These are phyloP conservation scores for Mycena capillaripes DNA, from an alignment of 768 basidiomycete genomes.

Conservation along the genomic window DNA sequence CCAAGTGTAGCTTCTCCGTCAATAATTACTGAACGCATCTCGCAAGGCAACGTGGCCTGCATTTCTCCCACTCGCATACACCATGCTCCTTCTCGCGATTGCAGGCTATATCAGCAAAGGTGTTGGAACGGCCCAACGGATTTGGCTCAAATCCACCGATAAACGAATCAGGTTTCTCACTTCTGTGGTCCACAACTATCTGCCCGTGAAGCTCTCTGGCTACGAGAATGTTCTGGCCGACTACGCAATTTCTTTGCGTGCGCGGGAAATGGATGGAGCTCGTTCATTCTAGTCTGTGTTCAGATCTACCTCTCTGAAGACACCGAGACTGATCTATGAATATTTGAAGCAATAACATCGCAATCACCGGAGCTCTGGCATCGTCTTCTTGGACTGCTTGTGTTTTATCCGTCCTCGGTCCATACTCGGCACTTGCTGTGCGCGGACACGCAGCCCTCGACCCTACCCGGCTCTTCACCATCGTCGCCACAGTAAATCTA, in stretches of 20 bases:
- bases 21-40: neutral
- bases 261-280: constrained; percentile 20
- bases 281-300: constrained; percentile 28
- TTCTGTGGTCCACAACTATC: constrained; percentile 10
- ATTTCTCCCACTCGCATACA: constrained; percentile 14
- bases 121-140: constrained; percentile 14
- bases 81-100: neutral
- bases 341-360: constrained; percentile 20
- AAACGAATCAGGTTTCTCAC: constrained; percentile 25
- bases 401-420: constrained; percentile 24
- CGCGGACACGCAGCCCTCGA: constrained; percentile 6
- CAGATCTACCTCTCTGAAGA: neutral
- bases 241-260: neutral
- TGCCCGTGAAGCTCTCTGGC: constrained; percentile 6
- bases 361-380: constrained; percentile 19
- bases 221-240: constrained; percentile 8
- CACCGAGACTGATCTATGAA: too few species aligned
- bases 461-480: constrained; percentile 21
- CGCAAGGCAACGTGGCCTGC: constrained; percentile 7
- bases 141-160: constrained; percentile 18
- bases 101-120: constrained; percentile 13
- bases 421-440: constrained; percentile 22
- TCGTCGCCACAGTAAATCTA: constrained; percentile 16
- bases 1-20: too few species aligned
- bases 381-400: constrained; percentile 9